Percentiles rank a stretch among this genome's conserved stretches.
Conservation (phyloP, 768 basidiomycete species). For the Suillus placidus region DNA sequence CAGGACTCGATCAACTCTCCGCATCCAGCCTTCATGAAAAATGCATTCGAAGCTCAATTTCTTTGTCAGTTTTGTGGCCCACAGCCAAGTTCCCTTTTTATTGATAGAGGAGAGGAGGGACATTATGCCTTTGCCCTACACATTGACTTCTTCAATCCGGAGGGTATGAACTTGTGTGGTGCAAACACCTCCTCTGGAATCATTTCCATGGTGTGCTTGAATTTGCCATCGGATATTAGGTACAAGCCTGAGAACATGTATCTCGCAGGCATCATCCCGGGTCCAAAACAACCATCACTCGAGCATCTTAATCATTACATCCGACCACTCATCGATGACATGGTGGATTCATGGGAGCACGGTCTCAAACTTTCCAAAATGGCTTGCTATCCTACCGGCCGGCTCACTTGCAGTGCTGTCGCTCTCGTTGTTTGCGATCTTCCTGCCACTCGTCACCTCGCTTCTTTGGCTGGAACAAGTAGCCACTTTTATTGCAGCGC, state of each 20-base stretch:
- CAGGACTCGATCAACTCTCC: too few relatives aligned
- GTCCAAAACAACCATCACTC: constrained; percentile 27
- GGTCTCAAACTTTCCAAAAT: constrained; percentile 22
- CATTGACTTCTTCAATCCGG: constrained; percentile 41
- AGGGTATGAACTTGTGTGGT: constrained; percentile 28
- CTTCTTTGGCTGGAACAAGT: constrained; percentile 26
- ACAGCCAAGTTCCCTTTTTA: neutral
- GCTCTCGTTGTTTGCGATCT: constrained; percentile 35
- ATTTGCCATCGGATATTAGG: constrained; percentile 37
- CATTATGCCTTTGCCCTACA: too few relatives aligned
- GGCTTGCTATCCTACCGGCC: constrained; percentile 13
- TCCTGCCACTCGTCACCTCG: constrained; percentile 24
- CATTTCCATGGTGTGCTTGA: constrained; percentile 27
- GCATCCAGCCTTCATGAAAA: constrained; percentile 10
- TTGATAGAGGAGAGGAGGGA: constrained; percentile 19
- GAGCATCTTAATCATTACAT: constrained; percentile 27
- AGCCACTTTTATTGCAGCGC: constrained; percentile 32
- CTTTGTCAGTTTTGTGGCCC: constrained; percentile 33
- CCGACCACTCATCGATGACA: too few relatives aligned
- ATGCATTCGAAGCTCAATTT: constrained; percentile 32
- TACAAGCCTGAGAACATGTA: too few relatives aligned
- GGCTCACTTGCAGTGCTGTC: constrained; percentile 21
- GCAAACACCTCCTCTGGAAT: constrained; percentile 33
- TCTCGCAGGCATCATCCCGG: constrained; percentile 34
- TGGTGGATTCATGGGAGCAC: too few relatives aligned